A percentile compares a stretch with the other conserved stretches of the same genome.
Conservation (phyloP, 805 yeast species). For the Candida insectalens region DNA sequence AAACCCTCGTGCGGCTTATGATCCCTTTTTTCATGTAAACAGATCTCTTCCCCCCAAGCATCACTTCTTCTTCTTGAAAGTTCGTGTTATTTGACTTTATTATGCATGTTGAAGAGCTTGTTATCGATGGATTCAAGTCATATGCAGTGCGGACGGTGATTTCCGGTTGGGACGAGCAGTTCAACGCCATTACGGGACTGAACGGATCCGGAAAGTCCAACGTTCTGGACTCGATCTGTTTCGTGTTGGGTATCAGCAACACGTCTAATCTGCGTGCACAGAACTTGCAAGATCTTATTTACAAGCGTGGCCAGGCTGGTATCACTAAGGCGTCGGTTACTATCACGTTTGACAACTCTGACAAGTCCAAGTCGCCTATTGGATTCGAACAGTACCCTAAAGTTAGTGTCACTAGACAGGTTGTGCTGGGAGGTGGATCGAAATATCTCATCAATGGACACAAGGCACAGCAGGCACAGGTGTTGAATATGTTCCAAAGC, state of each 20-base stretch:
- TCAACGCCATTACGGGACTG: conserved; percentile 95
- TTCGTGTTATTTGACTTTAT: too few relatives aligned
- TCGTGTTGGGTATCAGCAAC: conserved; percentile 92
- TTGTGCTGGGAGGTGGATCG: conserved; percentile 83
- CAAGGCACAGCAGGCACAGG: conserved; percentile 90
- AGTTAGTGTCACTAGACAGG: conserved; percentile 86
- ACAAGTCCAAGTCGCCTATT: conserved; percentile 68
- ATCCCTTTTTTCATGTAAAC: too few relatives aligned
- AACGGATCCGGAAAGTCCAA: conserved; percentile 98
- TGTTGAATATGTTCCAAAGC: conserved; percentile 81
- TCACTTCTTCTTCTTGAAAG: too few relatives aligned
- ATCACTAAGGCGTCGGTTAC: conserved; percentile 96
- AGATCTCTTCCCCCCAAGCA: too few relatives aligned
- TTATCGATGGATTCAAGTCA: conserved; percentile 95
- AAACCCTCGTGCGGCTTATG: too few relatives aligned
- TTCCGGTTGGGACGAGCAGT: conserved; percentile 91
- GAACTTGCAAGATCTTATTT: conserved; percentile 85
- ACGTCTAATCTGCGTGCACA: conserved; percentile 95
- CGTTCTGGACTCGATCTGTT: conserved; percentile 93
- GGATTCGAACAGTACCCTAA: conserved; percentile 72
- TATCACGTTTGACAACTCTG: conserved; percentile 85
- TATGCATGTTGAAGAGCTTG: conserved; percentile 93
- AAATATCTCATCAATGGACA: conserved; percentile 84
- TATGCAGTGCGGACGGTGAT: conserved; percentile 95
- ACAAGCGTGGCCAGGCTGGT: conserved; percentile 97